These are phyloP conservation scores for Jasminum sambac DNA, from an alignment of 257 asterid genomes.

Conservation along the genomic window DNA sequence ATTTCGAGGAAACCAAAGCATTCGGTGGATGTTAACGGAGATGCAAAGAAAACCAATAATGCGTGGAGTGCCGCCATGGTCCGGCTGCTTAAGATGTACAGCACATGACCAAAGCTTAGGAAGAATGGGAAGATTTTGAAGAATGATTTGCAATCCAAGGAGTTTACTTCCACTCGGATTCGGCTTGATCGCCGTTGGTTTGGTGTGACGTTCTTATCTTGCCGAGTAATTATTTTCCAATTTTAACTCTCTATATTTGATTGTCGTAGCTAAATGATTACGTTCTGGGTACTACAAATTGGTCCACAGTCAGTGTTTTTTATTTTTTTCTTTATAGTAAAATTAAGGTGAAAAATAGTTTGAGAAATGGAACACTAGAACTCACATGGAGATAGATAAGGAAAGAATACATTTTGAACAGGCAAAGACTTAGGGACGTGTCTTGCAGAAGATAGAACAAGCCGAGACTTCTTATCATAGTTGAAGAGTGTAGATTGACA, in stretches of 20 bases:
- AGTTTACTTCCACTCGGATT: slow-evolving; percentile 84
- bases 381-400: neutral
- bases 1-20: slow-evolving; percentile 97
- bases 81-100: slow-evolving; percentile 93
- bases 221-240: neutral
- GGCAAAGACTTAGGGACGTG: too few species aligned
- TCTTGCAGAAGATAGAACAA: neutral
- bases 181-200: slow-evolving; percentile 96
- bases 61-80: slow-evolving; percentile 87
- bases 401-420: neutral
- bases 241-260: neutral
- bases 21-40: slow-evolving; percentile 73
- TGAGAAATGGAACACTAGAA: too few species aligned
- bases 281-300: neutral
- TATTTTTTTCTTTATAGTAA: neutral
- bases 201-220: slow-evolving; percentile 43
- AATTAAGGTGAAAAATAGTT: neutral
- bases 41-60: slow-evolving; percentile 40
- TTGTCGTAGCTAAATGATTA: neutral
- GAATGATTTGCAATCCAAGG: slow-evolving; percentile 89
- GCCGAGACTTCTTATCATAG: neutral
- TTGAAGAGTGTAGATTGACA: neutral
- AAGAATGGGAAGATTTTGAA: slow-evolving; percentile 52
- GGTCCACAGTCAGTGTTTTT: neutral
- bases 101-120: slow-evolving; percentile 62